Conservation (phyloP, 495 filamentous ascomycete genomes). For the Saxispiralis lemnorum region DNA sequence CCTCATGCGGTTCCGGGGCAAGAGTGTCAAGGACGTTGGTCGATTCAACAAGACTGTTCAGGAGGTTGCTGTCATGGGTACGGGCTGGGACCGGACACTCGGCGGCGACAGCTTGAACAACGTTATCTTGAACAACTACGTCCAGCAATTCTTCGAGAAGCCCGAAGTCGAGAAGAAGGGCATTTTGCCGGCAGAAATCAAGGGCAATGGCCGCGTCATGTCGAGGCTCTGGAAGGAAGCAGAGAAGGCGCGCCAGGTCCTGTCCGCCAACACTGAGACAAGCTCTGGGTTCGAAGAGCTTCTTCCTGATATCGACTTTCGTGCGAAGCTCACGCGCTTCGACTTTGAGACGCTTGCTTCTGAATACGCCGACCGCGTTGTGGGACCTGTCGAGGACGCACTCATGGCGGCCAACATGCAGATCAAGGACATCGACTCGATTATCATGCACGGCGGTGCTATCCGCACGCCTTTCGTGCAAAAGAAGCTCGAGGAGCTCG, state of each 20-base stretch:
- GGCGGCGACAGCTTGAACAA: conserved; percentile 82
- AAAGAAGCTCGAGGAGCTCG: conserved; percentile 61
- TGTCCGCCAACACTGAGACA: conserved; percentile 83
- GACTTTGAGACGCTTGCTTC: conserved; percentile 71
- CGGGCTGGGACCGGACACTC: conserved; percentile 74
- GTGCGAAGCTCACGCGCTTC: conserved; percentile 68
- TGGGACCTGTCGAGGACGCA: conserved; percentile 52
- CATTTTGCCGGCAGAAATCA: conserved; percentile 40
- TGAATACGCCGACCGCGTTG: conserved; percentile 48
- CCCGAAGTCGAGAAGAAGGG: conserved; percentile 50
- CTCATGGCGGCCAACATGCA: conserved; percentile 53
- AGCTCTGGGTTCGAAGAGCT: conserved; percentile 67
- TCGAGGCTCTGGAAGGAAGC: conserved; percentile 83
- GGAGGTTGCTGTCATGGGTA: conserved; percentile 72
- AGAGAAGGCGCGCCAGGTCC: conserved; percentile 68
- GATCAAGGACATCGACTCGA: conserved; percentile 62
- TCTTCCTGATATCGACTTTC: conserved; percentile 81
- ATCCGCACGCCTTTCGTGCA: conserved; percentile 89
- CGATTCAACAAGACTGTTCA: conserved; percentile 93
- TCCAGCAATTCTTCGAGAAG: conserved; percentile 54
- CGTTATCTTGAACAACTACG: conserved; percentile 73
- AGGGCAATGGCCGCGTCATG: conserved; percentile 62
- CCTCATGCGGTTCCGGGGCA: conserved; percentile 73
- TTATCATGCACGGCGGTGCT: conserved; percentile 85
- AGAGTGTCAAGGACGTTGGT: conserved; percentile 77